Evolutionary conservation across 140 eudicot genomes (phyloP).

Genomic region (Oenanthe javanica): DNA sequence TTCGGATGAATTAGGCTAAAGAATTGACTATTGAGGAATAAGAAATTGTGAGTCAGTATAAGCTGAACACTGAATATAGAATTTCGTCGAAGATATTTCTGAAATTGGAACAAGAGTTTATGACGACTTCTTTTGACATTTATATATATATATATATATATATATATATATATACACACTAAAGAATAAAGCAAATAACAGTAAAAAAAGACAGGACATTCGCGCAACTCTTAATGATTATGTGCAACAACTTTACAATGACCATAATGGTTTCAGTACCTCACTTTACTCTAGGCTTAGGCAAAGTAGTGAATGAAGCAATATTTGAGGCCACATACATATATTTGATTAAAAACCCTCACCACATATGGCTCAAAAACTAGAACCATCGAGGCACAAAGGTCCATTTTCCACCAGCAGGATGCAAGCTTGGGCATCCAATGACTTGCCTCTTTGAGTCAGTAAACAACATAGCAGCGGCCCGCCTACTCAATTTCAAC

Average conservation of each 20-base stretch:
- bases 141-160: background rate
- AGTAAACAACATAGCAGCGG: background rate
- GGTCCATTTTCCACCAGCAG: constrained; percentile 39
- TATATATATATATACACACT: too few relatives aligned
- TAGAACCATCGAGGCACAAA: constrained; percentile 23
- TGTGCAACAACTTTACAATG: background rate
- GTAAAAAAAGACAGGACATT: background rate
- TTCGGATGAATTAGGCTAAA: background rate
- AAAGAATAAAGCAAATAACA: background rate
- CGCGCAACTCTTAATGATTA: background rate
- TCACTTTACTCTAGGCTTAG: background rate
- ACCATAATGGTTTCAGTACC: background rate
- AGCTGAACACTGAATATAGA: background rate
- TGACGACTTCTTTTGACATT: background rate
- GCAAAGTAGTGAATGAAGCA: background rate
- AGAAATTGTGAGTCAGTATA: background rate
- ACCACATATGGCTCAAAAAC: constrained; percentile 36
- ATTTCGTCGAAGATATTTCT: background rate
- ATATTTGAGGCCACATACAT: constrained; percentile 4
- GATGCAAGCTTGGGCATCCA: constrained; percentile 25
- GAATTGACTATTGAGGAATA: background rate
- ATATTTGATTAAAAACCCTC: constrained; percentile 45
- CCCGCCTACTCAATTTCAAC: constrained; percentile 6
- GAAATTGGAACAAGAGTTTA: background rate
- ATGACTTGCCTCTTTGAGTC: constrained; percentile 28